Base-by-base conservation (phyloP, 345 rosid species). In the Noccaea bulbosa region DNA sequence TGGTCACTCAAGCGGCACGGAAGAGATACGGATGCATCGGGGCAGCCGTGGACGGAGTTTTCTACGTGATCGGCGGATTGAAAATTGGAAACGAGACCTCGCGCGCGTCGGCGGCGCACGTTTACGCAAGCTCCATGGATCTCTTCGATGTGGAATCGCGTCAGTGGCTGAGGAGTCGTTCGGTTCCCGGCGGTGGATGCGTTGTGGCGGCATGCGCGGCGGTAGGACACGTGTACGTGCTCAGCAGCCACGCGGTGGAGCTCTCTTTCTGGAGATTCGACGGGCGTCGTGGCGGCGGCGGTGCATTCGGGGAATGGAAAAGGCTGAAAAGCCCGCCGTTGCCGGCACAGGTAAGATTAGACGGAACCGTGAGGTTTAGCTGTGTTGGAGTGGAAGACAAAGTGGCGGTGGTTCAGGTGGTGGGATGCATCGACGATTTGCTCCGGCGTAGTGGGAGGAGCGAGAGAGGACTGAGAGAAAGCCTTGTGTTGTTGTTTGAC, bases 111-210 rank as follows among this genome's bases (percentile, higher is more conserved):
- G 80, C 78, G 11, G 92, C 89, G 14, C 85, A 86, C 37, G 82
- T 84, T 20, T 88, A 88, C 55, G 95, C 97, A 0, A 84, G 98
- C 61, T 87, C 97, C 0, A 93, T 93, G 97, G 98, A 90, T 77
- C 73, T 93, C 50, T 90, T 78, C 64, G 96, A 93, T 33, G 93
- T 86, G 72, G 78, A 82, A 65, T 74, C 86, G 34, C 69, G 89
- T 10, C 80, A 30, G 7, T 93, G 98, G 98, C 66, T 93, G 68
- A 81, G 93, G 46, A 87, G 96, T 57, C 83, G 96, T 20, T 76
- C 90, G 1, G 85, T 93, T 7, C 97, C 97, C 0, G 89, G 93
- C 3, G 98, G 98, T 3, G 98, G 98, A 8, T 90, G 97, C 73
- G 97, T 85, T 9, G 92, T 90, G 58, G 96, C 92, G 11, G 97